Conservation (phyloP, 768 basidiomycete species). For the Gyrodon lividus region DNA sequence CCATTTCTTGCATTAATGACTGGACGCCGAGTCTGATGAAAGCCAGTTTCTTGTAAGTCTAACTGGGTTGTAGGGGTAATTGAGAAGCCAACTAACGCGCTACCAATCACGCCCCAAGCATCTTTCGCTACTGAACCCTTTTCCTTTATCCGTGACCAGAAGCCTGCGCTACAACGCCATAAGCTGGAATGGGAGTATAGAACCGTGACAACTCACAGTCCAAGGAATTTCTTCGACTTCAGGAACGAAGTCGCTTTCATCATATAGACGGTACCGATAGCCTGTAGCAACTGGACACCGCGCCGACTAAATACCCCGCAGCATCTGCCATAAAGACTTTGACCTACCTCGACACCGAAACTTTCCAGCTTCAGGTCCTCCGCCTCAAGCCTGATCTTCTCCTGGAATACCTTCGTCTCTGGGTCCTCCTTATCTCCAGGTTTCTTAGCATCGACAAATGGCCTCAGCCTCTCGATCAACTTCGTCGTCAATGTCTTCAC, state of each 20-base stretch:
- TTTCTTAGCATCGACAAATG: slow-evolving; percentile 86
- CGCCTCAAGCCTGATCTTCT: slow-evolving; percentile 76
- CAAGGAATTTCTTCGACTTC: slow-evolving; percentile 89
- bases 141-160: slow-evolving; percentile 93
- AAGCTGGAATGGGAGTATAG: slow-evolving; percentile 2
- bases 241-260: slow-evolving; percentile 90
- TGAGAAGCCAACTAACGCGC: slow-evolving; percentile 64
- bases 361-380: slow-evolving; percentile 97
- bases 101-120: slow-evolving; percentile 94
- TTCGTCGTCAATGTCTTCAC: slow-evolving; percentile 74
- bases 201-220: slow-evolving; percentile 59
- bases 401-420: slow-evolving; percentile 79
- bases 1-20: slow-evolving; percentile 68
- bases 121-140: slow-evolving; percentile 93
- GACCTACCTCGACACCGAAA: slow-evolving; percentile 88
- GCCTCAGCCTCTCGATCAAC: slow-evolving; percentile 80
- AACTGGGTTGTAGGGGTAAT: slow-evolving; percentile 45
- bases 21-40: slow-evolving; percentile 25
- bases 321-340: neutral
- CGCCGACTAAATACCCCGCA: slow-evolving; percentile 1
- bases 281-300: slow-evolving; percentile 67
- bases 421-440: slow-evolving; percentile 80
- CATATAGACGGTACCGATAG: slow-evolving; percentile 89
- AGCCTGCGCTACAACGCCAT: slow-evolving; percentile 61
- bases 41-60: slow-evolving; percentile 51